Conservation (phyloP, 805 yeast genomes). For the Yarrowia divulgata region DNA sequence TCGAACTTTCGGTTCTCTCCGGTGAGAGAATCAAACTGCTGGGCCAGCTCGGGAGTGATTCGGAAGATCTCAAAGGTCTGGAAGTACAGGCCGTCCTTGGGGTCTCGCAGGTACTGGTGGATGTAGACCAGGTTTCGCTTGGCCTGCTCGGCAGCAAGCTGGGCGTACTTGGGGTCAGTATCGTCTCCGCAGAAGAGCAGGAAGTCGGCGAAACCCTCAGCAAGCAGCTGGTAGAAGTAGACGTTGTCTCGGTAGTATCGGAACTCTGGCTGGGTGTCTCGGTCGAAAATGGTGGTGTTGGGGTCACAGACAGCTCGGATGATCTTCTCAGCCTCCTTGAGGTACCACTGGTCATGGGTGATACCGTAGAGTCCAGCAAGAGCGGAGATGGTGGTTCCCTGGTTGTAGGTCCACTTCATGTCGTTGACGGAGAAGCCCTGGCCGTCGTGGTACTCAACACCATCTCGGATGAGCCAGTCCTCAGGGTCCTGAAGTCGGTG, state of each 20-base stretch:
- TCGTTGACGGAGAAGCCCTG: constrained; percentile 53
- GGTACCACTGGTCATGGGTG: constrained; percentile 62
- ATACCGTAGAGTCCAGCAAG: constrained; percentile 58
- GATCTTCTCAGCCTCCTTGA: constrained; percentile 48
- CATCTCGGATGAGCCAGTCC: constrained; percentile 68
- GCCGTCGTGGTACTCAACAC: constrained; percentile 55
- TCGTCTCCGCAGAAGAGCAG: constrained; percentile 57
- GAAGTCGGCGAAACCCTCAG: constrained; percentile 75
- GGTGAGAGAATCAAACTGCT: constrained; percentile 60
- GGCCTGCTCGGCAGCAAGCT: constrained; percentile 49
- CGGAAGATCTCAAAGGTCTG: constrained; percentile 66
- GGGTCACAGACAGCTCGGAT: constrained; percentile 68
- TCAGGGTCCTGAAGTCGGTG: constrained; percentile 58
- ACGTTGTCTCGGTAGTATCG: constrained; percentile 72
- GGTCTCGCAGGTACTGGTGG: constrained; percentile 64
- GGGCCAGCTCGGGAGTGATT: constrained; percentile 59
- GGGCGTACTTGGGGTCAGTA: constrained; percentile 46
- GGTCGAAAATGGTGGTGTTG: constrained; percentile 64
- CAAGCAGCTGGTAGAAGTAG: constrained; percentile 66
- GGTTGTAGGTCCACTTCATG: constrained; percentile 71
- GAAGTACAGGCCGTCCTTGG: constrained; percentile 64
- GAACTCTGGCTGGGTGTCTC: constrained; percentile 62
- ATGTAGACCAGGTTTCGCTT: constrained; percentile 59
- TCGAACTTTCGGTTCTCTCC: constrained; percentile 62
- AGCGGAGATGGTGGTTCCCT: constrained; percentile 69